Evolutionary conservation across 2,329 filamentous ascomycete genomes (phyloP), one percentile per base, ranked within the genome.

Genomic region (Penicillium sp.): DNA sequence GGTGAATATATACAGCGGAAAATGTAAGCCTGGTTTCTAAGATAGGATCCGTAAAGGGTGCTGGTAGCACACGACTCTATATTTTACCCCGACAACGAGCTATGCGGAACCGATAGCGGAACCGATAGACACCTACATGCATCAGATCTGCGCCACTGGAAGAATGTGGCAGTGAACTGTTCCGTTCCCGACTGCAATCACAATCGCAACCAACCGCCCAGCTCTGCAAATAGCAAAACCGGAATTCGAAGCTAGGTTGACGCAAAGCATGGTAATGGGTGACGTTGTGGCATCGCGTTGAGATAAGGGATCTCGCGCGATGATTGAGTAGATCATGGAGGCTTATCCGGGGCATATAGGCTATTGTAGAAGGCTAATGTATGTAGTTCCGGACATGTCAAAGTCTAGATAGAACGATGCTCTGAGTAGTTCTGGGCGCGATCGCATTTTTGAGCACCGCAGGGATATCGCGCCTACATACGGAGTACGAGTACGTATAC

Each of bases 141-240:
- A 26, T 26, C 6, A 26, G 24, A 3, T 9, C 24, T 26, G 24
- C 24, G 9, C 31, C 14, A 18, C 4, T 24, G 44, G 22, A 39
- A 44, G 45, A 48, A 42, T n/a, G 43, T 46, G 40, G 40, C 23
- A 26, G 35, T 52, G 43, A 41, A 40, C 49, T 52, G 40, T 48
- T 48, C 51, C 53, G 42, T 49, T n/a, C 11, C 7, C 7, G 3
- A 8, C 16, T 8, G 6, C 29, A 2, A 20, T 9, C 3, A 7
- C 14, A 3, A 16, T 32, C 29, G 29, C 29, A 3, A 14, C 4
- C n/a, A n/a, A n/a, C n/a, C n/a, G 3, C 14, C 16, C 16, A 34
- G 14, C 16, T 18, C 14, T 18, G 14, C 16, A 11, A 34, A 11
- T 34, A 18, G 31, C 31, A 18, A 34, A 18, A 20, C 9, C 31